Conservation (phyloP, 169 alveolate species). For the Theileria annulata region DNA sequence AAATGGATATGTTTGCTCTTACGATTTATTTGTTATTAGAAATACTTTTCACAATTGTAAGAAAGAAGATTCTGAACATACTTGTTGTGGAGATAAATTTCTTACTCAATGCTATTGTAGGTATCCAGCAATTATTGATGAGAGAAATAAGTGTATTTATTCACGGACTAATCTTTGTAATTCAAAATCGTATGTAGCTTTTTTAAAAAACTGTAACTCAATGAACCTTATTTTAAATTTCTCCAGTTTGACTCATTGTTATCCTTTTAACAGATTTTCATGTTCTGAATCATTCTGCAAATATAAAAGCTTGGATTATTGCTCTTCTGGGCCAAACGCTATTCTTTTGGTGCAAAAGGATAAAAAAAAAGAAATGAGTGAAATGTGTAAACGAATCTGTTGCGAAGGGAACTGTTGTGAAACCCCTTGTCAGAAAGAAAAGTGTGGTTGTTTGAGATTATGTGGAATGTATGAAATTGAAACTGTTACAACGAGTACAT, state of each 20-base stretch:
- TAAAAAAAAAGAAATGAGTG: not conserved
- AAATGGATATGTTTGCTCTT: not conserved
- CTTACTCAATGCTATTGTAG: conserved; percentile 4
- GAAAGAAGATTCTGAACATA: not conserved
- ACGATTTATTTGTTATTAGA: not conserved
- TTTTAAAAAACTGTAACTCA: too few species aligned
- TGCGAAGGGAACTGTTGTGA: not conserved
- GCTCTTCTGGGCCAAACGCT: not conserved
- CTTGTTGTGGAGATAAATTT: not conserved
- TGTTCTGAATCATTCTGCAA: not conserved
- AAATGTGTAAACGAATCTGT: not conserved
- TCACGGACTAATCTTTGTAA: not conserved
- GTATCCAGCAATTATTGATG: not conserved
- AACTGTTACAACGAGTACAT: conserved; percentile 16
- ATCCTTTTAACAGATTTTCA: not conserved
- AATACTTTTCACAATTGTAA: not conserved
- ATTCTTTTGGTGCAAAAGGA: not conserved
- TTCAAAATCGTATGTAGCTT: not conserved
- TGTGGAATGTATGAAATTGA: conserved; percentile 15
- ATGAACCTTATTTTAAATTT: too few species aligned
- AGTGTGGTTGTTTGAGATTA: not conserved
- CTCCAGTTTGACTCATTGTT: too few species aligned
- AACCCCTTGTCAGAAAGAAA: not conserved
- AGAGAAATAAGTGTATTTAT: not conserved
- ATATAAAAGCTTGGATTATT: not conserved